These are phyloP conservation scores for Sphaerulina vaccinii DNA, from an alignment of 2,329 filamentous ascomycete genomes.

Conservation along the genomic window DNA sequence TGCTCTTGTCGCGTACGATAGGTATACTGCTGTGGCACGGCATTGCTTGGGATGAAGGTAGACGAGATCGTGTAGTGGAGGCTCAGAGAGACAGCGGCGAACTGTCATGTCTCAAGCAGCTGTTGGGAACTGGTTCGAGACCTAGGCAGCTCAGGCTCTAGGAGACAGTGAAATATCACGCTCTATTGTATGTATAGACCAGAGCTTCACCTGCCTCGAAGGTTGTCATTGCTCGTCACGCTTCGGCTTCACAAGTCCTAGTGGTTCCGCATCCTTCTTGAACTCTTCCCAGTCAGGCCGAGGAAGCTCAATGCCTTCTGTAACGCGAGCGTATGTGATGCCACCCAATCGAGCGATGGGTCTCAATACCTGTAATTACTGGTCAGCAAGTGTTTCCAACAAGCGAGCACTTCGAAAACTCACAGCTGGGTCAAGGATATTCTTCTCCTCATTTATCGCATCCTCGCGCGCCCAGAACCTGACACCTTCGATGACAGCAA, in stretches of 20 bases:
- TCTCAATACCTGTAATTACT: constrained; percentile 57
- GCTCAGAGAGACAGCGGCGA: constrained; percentile 54
- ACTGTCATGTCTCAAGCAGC: constrained; percentile 52
- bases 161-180: neutral
- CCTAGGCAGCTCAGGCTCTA: constrained; percentile 8
- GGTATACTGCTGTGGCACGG: constrained; percentile 64
- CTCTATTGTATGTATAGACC: constrained; percentile 1
- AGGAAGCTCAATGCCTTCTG: constrained; percentile 69
- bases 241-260: constrained; percentile 54
- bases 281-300: constrained; percentile 54
- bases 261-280: constrained; percentile 53
- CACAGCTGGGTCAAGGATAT: constrained; percentile 68
- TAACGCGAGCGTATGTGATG: constrained; percentile 74
- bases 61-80: constrained; percentile 58
- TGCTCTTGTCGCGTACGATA: constrained; percentile 50
- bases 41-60: constrained; percentile 53
- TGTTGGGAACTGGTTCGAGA: constrained; percentile 27
- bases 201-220: neutral
- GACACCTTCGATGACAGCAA: constrained; percentile 78
- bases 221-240: constrained; percentile 40
- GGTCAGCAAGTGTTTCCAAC: constrained; percentile 5
- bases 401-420: constrained; percentile 29
- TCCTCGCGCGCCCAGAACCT: constrained; percentile 89
- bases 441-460: constrained; percentile 75
- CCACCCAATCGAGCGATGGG: constrained; percentile 80